Evolutionary conservation across 2,329 filamentous ascomycete genomes (phyloP), one percentile per base, ranked within the genome.

Genomic region (Mycosphaerella sp.): DNA sequence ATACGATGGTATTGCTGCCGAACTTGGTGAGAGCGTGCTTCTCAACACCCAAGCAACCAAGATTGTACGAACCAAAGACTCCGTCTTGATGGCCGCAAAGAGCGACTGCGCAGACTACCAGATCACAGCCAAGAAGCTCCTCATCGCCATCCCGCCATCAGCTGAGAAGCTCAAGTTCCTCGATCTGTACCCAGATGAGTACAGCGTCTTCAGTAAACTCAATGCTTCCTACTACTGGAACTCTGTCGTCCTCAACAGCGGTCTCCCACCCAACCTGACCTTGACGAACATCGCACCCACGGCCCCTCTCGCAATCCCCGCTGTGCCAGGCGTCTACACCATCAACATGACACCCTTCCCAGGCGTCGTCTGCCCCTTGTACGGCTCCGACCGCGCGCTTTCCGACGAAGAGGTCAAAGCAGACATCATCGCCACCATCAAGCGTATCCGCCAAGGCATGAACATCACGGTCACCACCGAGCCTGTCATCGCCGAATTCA

Each of bases 111-210:
- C 13, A 3, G 17, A n/a, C 4, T 16, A 45, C 32, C 34, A 25
- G 4, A 36, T 45, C 34, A 18, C 32, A 3, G 43, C 43, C 7
- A 68, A 68, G 32, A 70, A 72, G 45, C 57, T 77, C 1, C 54
- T 78, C 9, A 63, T 72, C 14, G 62, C 72, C n/a, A 67, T 72
- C 7, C 74, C 73, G 0, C 73, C 71, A 2, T 64, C 63, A 27
- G 40, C 69, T 3, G 55, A 66, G 0, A 68, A 66, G 43, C 62
- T 76, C 4, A 59, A 58, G 0, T 72, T 73, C 52, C 45, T 62
- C 21, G 70, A 70, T 49, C 61, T 76, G 5, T 60, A 58, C 32
- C 1, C 42, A 0, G 35, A 56, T 0, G 75, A 78, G 49, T 44
- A 14, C 1, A 17, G 37, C 0, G 27, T 75, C 3, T 75, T 77